Percentiles rank a stretch among this genome's conserved stretches.
Evolutionary conservation across 345 rosid genomes (phyloP).

Genomic region (Theobroma cacao): DNA sequence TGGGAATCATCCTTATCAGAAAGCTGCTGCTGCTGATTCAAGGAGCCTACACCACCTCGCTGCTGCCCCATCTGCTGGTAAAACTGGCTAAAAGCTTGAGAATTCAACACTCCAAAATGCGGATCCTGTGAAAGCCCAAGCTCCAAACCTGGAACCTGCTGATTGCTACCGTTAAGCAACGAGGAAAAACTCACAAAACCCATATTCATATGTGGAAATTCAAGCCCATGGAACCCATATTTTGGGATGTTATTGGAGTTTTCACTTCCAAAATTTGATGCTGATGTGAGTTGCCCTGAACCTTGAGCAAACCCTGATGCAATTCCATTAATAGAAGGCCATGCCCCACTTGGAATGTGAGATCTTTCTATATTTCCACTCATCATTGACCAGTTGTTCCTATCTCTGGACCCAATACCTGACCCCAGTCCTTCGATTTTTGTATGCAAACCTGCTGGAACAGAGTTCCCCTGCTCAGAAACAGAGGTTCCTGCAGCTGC

Average conservation of each 20-base stretch:
- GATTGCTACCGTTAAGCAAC: slow-evolving; percentile 36
- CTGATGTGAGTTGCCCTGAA: slow-evolving; percentile 36
- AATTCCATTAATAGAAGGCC: slow-evolving; percentile 43
- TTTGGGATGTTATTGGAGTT: slow-evolving; percentile 30
- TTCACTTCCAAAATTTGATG: slow-evolving; percentile 37
- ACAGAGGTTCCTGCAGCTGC: slow-evolving; percentile 45
- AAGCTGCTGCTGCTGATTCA: slow-evolving; percentile 38
- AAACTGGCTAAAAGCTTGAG: slow-evolving; percentile 50
- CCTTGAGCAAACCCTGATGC: slow-evolving; percentile 42
- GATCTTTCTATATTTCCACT: slow-evolving; percentile 41
- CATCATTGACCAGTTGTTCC: slow-evolving; percentile 39
- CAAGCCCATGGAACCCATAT: slow-evolving; percentile 51
- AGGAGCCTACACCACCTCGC: slow-evolving; percentile 27
- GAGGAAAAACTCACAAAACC: slow-evolving; percentile 56
- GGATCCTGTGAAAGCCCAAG: slow-evolving; percentile 68
- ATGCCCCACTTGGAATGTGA: slow-evolving; percentile 28
- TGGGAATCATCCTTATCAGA: slow-evolving; percentile 51
- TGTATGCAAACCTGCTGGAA: slow-evolving; percentile 43
- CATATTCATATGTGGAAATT: slow-evolving; percentile 45
- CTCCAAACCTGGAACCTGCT: slow-evolving; percentile 57
- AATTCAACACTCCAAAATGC: slow-evolving; percentile 47
- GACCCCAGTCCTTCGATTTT: slow-evolving; percentile 34
- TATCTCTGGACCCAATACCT: slow-evolving; percentile 5
- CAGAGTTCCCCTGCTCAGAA: slow-evolving; percentile 44
- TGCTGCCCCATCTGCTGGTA: slow-evolving; percentile 58